Conservation (phyloP, 352 stramenopile genomes). For the Globisporangium megalacanthum region DNA sequence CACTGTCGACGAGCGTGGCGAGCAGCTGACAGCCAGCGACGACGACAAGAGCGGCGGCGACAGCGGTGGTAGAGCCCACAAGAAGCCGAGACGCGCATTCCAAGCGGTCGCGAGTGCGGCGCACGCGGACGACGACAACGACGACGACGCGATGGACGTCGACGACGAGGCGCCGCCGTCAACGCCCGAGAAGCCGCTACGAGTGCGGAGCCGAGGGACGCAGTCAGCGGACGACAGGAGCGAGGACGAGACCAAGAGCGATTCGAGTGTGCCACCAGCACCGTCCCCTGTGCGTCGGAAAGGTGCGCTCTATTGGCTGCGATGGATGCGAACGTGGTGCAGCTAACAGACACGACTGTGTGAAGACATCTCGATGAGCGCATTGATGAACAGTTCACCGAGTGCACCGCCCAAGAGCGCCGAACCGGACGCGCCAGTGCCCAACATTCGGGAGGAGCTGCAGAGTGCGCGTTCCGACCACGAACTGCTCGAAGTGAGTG, state of each 20-base stretch:
- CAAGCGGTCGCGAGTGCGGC: not conserved
- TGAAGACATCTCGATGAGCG: constrained; percentile 44
- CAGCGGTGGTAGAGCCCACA: constrained; percentile 1
- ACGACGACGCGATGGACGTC: not conserved
- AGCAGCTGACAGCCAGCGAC: not conserved
- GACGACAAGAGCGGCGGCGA: not conserved
- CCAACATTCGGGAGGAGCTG: constrained; percentile 43
- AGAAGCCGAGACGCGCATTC: not conserved
- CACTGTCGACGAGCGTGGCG: not conserved
- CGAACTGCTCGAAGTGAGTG: constrained; percentile 44
- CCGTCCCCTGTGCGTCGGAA: constrained; percentile 41
- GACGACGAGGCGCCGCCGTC: not conserved
- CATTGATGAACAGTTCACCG: constrained; percentile 42
- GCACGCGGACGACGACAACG: not conserved
- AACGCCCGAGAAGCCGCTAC: constrained; percentile 10
- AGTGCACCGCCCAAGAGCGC: constrained; percentile 12
- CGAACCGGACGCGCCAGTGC: constrained; percentile 34
- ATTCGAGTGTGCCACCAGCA: constrained; percentile 20
- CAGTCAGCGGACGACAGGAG: constrained; percentile 16
- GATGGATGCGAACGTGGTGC: not conserved
- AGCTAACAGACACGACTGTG: not conserved
- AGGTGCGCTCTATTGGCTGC: constrained; percentile 2
- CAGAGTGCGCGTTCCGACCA: constrained; percentile 15
- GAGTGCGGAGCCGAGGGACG: constrained; percentile 11
- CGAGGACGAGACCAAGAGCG: constrained; percentile 17